Conservation (phyloP, 495 filamentous ascomycete genomes). For the Daldinia concentrica region DNA sequence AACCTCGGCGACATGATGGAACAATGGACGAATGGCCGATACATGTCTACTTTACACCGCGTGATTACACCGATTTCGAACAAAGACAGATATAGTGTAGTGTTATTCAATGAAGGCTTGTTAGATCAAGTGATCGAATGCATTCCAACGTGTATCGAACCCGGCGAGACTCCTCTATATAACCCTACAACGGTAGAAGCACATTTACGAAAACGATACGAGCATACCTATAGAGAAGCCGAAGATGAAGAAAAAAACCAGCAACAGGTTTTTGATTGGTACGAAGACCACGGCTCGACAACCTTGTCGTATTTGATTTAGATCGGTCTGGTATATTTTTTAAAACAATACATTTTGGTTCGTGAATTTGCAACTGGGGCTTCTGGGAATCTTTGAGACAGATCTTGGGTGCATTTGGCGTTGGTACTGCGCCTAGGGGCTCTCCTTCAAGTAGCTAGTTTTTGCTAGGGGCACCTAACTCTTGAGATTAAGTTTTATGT, state of each 20-base stretch:
- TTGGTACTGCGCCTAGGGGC: too few species aligned
- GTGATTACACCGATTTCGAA: slow-evolving; percentile 56
- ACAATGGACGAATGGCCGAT: slow-evolving; percentile 56
- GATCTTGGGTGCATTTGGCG: too few species aligned
- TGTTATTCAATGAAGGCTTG: slow-evolving; percentile 58
- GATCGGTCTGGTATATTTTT: background rate
- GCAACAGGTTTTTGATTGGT: background rate
- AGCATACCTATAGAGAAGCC: slow-evolving; percentile 42
- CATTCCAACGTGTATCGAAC: slow-evolving; percentile 49
- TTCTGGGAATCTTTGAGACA: background rate
- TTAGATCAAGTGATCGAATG: slow-evolving; percentile 50
- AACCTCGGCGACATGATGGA: slow-evolving; percentile 63
- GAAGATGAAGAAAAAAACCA: background rate
- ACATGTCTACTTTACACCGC: slow-evolving; percentile 60
- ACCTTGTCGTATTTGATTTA: background rate
- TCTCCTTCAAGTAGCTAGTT: too few species aligned
- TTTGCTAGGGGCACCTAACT: too few species aligned
- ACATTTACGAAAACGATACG: slow-evolving; percentile 51
- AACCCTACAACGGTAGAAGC: slow-evolving; percentile 49
- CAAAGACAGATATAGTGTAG: slow-evolving; percentile 59
- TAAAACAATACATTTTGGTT: background rate
- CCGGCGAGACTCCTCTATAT: slow-evolving; percentile 38
- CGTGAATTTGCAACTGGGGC: background rate
- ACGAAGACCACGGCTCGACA: background rate
- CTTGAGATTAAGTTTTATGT: too few species aligned